Evolutionary conservation across 148 eudicot genomes (phyloP), one percentile per base, ranked within the genome.

Genomic region (Amaranthus palmeri): DNA sequence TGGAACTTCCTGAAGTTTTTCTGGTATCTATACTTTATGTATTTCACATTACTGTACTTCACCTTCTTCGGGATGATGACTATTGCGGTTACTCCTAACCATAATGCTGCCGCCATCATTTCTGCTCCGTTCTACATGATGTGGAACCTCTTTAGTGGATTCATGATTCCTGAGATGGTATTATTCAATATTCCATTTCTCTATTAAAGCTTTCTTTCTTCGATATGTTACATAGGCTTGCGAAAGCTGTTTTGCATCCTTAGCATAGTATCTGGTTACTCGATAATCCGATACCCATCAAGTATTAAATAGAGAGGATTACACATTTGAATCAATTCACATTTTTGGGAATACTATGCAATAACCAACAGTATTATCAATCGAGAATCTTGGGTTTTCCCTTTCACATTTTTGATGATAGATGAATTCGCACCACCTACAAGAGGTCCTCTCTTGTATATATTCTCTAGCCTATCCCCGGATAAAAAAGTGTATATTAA

Each of bases 141-240:
- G 90, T 92, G 97, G 97, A 92, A 92, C 76, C 95, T 92, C 66
- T 92, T 92, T 82, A 87, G 97, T 47, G 97, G 97, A 67, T 92
- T 89, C 86, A 92, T 89, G 97, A 76, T 92, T 68, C 69, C 95
- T 52, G 87, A 78, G 72, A 86, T 79, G 90, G 97, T 92, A 89
- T 71, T 45, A 5, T 55, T 11, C 41, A 0, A 2, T 54, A n/a
- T 67, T 67, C 53, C 3, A 13, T 51, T 10, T 14, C 42, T 46
- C 14, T 57, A 25, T 73, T 25, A 7, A 42, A 25, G 42, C 25
- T 49, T 62, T 7, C 62, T 72, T 61, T 50, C 48, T 74, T 18
- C 15, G 10, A 14, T 64, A 11, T 47, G 69, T 48, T n/a, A 10
- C 14, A 50, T 10, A 51, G 55, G 11, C 42, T 25, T 9, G 4